Base-by-base conservation (phyloP, 208 protist genomes). In the Vickermania ingenoplastis region DNA sequence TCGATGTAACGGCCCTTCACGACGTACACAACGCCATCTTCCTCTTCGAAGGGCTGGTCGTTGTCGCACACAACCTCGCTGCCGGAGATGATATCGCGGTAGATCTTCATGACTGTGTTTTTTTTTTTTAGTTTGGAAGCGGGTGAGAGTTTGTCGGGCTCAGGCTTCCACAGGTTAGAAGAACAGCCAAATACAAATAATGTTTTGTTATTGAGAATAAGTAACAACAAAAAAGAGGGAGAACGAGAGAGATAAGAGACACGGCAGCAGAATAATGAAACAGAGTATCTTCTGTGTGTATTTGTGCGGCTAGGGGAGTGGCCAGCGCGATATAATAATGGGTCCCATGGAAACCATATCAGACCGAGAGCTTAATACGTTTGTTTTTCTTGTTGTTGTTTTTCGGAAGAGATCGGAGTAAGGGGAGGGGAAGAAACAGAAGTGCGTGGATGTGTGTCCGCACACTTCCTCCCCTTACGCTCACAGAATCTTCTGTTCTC, bases 61-160 rank as follows among this genome's bases (percentile, higher is more conserved):
- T 91, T 91, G 76, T 96, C 91, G 75, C 86, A 94, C 61, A 92
- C 75, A 3, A 96, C 85, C 85, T 96, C 91, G 73, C 84, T 77
- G 67, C 82, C 83, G 59, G 86, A 91, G 50, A 96, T 62, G 50
- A 91, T 68, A 54, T 94, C 86, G 73, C 77, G 81, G 75, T 81
- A 96, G 63, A 96, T 92, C 77, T 86, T 90, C 88, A 94, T 94
- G 60, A 55, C 71, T 53, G 57, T 54, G 45, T n/a, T n/a, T n/a
- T n/a, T n/a, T n/a, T n/a, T n/a, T n/a, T n/a, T n/a, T 21, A 41
- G 5, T 13, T 60, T 51, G 14, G 51, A 55, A 61, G 30, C 5
- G 23, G 27, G 21, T 41, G n/a, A n/a, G n/a, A n/a, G n/a, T n/a
- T 2, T 1, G n/a, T 49, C 13, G 0, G 11, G 2, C 30, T 48